Percentiles rank a stretch among this genome's conserved stretches.
phyloP scores from a whole-genome alignment of 2,329 filamentous ascomycete species.

The Fusarium tanahbumbuense region DNA sequence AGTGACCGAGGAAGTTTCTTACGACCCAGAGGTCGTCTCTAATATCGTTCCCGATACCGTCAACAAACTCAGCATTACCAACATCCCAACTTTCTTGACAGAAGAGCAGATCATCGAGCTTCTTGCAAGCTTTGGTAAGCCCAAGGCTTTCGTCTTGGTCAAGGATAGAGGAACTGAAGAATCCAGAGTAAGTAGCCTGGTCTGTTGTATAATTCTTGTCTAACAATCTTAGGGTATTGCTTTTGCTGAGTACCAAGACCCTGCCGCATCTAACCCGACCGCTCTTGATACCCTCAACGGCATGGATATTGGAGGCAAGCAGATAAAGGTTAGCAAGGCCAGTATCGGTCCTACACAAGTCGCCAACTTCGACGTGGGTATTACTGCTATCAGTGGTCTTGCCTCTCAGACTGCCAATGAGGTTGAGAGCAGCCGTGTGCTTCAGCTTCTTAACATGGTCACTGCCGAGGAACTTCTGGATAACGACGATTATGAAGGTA shows the following conservation, averaged over 20 bases:
- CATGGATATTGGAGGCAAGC: conserved; percentile 90
- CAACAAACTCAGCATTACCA: conserved; percentile 93
- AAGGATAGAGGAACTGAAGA: conserved; percentile 88
- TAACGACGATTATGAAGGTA: conserved; percentile 94
- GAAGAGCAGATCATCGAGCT: conserved; percentile 95
- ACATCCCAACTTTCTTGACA: conserved; percentile 86
- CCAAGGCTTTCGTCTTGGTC: conserved; percentile 91
- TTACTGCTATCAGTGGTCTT: conserved; percentile 97
- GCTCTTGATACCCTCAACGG: conserved; percentile 92
- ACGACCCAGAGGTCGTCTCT: conserved; percentile 81
- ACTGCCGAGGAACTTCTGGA: conserved; percentile 95
- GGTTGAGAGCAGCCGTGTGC: conserved; percentile 81
- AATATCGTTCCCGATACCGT: conserved; percentile 88
- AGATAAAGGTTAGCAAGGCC: conserved; percentile 86
- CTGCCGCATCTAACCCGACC: conserved; percentile 76
- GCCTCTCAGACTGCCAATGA: conserved; percentile 87
- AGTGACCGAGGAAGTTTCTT: conserved; percentile 76
- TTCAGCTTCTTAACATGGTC: conserved; percentile 98
- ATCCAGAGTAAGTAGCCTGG: conserved; percentile 75
- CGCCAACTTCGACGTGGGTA: conserved; percentile 90
- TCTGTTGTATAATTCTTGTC: conserved; percentile 11
- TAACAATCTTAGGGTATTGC: conserved; percentile 79
- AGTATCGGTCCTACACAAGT: conserved; percentile 96
- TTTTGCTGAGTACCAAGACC: conserved; percentile 93
- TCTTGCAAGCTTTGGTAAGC: conserved; percentile 87